Evolutionary conservation across 306 rosid genomes (phyloP).

Genomic region (Notholithocarpus densiflorus): DNA sequence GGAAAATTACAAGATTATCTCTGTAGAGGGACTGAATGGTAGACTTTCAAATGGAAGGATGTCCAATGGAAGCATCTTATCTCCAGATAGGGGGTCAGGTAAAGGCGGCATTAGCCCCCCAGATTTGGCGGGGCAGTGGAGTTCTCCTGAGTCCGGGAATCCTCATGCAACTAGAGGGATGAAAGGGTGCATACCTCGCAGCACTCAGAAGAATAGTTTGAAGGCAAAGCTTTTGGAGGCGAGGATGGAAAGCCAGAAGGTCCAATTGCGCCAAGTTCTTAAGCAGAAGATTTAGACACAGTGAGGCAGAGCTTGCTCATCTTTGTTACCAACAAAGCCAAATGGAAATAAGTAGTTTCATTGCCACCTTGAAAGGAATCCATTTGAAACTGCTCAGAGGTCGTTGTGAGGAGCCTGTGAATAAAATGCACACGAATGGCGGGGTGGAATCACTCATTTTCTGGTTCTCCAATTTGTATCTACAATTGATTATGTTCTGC

Average conservation of each 20-base stretch:
- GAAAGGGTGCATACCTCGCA: slow-evolving; percentile 81
- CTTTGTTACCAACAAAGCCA: slow-evolving; percentile 17
- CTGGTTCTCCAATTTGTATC: slow-evolving; percentile 23
- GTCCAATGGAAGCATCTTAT: slow-evolving; percentile 49
- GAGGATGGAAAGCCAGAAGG: slow-evolving; percentile 77
- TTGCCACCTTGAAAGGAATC: slow-evolving; percentile 20
- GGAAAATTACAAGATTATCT: slow-evolving; percentile 62
- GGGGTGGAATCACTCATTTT: slow-evolving; percentile 25
- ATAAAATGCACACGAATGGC: slow-evolving; percentile 34
- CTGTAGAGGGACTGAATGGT: slow-evolving; percentile 64
- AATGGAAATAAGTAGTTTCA: slow-evolving; percentile 22
- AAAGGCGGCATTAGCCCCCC: slow-evolving; percentile 64
- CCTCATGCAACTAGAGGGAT: slow-evolving; percentile 52
- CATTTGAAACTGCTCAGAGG: slow-evolving; percentile 31
- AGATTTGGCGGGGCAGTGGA: slow-evolving; percentile 62
- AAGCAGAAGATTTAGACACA: slow-evolving; percentile 68
- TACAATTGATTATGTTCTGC: neutral
- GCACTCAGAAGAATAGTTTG: slow-evolving; percentile 67
- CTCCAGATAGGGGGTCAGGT: slow-evolving; percentile 62
- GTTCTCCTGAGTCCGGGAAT: slow-evolving; percentile 64
- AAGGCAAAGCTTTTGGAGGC: slow-evolving; percentile 89
- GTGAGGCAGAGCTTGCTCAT: slow-evolving; percentile 25
- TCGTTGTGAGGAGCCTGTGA: slow-evolving; percentile 24
- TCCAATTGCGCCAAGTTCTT: slow-evolving; percentile 84
- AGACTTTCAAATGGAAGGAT: slow-evolving; percentile 74